phyloP scores from a whole-genome alignment of 1,284 basidiomycete species.

The Boletus calvinii region DNA sequence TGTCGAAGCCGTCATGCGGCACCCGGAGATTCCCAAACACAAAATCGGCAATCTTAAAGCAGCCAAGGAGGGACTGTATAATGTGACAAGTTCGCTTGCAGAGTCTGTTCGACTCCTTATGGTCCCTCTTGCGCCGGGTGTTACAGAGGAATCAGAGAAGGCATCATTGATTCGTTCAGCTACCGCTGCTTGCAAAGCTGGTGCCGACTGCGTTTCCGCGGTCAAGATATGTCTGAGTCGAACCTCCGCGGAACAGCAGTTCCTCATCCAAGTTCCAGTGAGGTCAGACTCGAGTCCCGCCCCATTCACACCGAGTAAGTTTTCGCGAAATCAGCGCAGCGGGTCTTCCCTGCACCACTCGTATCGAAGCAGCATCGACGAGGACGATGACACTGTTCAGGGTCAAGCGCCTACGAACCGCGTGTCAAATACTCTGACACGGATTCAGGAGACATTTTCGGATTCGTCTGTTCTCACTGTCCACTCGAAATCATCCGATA shows the following conservation, averaged over 20 bases:
- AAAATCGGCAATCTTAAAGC: constrained; percentile 60
- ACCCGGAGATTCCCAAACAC: constrained; percentile 57
- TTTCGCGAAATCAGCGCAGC: constrained; percentile 38
- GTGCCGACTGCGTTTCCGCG: constrained; percentile 84
- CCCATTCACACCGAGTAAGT: constrained; percentile 48
- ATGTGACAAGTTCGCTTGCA: constrained; percentile 83
- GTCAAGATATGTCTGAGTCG: constrained; percentile 77
- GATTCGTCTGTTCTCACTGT: constrained; percentile 34
- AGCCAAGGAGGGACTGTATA: constrained; percentile 83
- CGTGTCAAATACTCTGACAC: constrained; percentile 20
- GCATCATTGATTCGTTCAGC: constrained; percentile 75
- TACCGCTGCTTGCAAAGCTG: constrained; percentile 83
- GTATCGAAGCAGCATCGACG: constrained; percentile 37
- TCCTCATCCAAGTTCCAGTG: constrained; percentile 62
- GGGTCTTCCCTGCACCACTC: constrained; percentile 35
- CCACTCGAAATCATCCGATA: constrained; percentile 42
- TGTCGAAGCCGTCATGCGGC: constrained; percentile 83
- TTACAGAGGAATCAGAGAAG: constrained; percentile 82
- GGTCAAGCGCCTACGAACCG: constrained; percentile 37
- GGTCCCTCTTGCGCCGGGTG: constrained; percentile 46
- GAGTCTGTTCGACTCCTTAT: constrained; percentile 81
- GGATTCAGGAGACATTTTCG: constrained; percentile 33
- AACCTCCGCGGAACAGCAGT: constrained; percentile 56
- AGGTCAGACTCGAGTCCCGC: constrained; percentile 44
- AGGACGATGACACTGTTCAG: constrained; percentile 58